Percentiles rank a stretch among this genome's conserved stretches.
Evolutionary conservation across 306 rosid genomes (phyloP).

Genomic region (Dalbergia cochinchinensis): DNA sequence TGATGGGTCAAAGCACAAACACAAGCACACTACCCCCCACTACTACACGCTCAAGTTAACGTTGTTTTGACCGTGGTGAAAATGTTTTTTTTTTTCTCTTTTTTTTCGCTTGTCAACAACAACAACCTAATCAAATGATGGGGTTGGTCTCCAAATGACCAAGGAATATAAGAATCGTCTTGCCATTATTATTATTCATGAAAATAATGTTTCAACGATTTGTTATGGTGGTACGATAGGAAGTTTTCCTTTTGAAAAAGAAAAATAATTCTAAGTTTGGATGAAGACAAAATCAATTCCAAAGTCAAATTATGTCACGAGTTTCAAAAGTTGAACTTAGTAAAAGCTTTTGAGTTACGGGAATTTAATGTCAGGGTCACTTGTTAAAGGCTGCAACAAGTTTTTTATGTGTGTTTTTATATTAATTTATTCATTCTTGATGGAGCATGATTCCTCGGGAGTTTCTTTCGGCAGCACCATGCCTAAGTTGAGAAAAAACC

Average conservation of each 20-base stretch:
- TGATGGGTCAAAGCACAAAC: conserved; percentile 44
- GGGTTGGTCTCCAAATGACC: background rate
- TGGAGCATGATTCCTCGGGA: background rate
- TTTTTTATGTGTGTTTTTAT: background rate
- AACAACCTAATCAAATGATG: background rate
- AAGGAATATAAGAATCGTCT: background rate
- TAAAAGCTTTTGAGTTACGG: background rate
- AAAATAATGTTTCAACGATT: too few species aligned
- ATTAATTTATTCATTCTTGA: background rate
- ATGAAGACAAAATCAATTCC: background rate
- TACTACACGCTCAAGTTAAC: conserved; percentile 13
- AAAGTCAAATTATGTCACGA: background rate
- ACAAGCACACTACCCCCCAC: conserved; percentile 20
- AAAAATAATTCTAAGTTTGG: background rate
- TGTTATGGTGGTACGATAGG: background rate
- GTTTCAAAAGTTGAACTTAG: too few species aligned
- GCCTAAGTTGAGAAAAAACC: background rate
- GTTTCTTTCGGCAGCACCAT: background rate
- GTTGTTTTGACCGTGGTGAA: conserved; percentile 35
- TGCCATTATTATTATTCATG: background rate
- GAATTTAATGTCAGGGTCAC: background rate
- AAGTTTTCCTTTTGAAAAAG: background rate
- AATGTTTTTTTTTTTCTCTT: background rate
- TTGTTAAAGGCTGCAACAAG: too few species aligned
- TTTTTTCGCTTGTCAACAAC: background rate